Evolutionary conservation across 1,284 basidiomycete species (phyloP), one percentile per base, ranked within the genome.

Genomic region (Microbotryomycetes sp.): DNA sequence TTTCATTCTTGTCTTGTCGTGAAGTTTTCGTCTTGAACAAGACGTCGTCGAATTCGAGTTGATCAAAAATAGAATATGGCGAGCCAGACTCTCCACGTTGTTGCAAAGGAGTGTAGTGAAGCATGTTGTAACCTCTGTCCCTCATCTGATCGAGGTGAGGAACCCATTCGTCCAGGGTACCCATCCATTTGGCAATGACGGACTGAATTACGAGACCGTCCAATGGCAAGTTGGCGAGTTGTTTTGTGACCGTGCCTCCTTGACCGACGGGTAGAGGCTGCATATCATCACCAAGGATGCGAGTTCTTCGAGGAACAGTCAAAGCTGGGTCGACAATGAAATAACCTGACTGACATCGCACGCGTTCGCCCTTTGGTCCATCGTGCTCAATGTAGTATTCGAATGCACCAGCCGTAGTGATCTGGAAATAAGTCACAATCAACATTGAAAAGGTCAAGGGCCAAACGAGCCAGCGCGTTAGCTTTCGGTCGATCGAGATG

Each of bases 161-260:
- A 50, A 79, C 81, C 92, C 93, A 97, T 32, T 84, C 79, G 14
- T 78, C 76, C 30, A 90, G 76, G 1, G 85, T 81, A 2, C 92
- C 93, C 89, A 96, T 94, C 93, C 93, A 97, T 76, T 97, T 97
- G 2, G 91, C 92, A 50, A 97, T 85, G 49, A 92, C 81, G 6
- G 89, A 92, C 60, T 96, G 79, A 70, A 96, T 86, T 45, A 86
- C 83, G 16, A 97, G 81, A 12, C 86, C 89, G 74, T 94, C 87
- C 30, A 96, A 80, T 2, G 90, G 86, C 12, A 96, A 78, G 68
- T 86, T 81, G 64, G 87, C 79, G 58, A 82, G 78, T 54, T 85
- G 74, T 0, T 79, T 74, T 6, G 81, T 81, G 12, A 81, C 80
- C 16, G 81, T 80, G 26, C 80, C 76, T 19, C 76, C 79, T 47